Evolutionary conservation across 1,139 yeast genomes (phyloP), one percentile per base, ranked within the genome.

Genomic region (Zygotorulaspora mrakii): DNA sequence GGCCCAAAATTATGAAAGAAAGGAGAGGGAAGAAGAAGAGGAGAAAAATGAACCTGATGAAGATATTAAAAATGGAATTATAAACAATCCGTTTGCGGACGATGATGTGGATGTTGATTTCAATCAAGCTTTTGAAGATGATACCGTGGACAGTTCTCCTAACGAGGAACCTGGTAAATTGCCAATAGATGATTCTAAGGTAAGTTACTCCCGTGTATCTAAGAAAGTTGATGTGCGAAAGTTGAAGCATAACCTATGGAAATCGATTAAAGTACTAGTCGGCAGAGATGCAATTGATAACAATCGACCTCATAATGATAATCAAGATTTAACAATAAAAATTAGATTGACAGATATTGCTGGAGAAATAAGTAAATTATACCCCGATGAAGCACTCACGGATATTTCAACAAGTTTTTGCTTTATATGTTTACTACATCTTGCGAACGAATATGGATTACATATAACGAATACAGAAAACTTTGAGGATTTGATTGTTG

Each of bases 331-430:
- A 4, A 39, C 35, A 1, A 48, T 48, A 25, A 43, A 39, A 4
- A 37, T 64, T 21, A 51, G 45, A 25, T 64, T 71, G 39, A 59
- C 68, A 0, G 62, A 65, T 8, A 64, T 75, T 18, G 70, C 73
- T 5, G 66, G 67, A 7, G 70, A 72, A 18, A 73, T 81, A n/a
- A 73, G 73, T n/a, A 62, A 59, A 11, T 66, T 70, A 61, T 82
- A 82, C 53, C 67, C 72, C 2, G 59, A 66, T 3, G 82, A 76
- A 36, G 68, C 73, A 35, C 66, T 66, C 43, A 71, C 71, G 43
- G 95, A 88, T 45, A 65, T 88, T 7, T 84, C 95, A 1, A 87
- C 96, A 0, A 82, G 95, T 66, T 84, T 85, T 62, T 85, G 87
- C 56, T 88, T 87, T 56, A 85, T 87, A 45, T 85, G 95, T 56